phyloP scores from a whole-genome alignment of 2,329 filamentous ascomycete species.

The Fusarium ambrosium region DNA sequence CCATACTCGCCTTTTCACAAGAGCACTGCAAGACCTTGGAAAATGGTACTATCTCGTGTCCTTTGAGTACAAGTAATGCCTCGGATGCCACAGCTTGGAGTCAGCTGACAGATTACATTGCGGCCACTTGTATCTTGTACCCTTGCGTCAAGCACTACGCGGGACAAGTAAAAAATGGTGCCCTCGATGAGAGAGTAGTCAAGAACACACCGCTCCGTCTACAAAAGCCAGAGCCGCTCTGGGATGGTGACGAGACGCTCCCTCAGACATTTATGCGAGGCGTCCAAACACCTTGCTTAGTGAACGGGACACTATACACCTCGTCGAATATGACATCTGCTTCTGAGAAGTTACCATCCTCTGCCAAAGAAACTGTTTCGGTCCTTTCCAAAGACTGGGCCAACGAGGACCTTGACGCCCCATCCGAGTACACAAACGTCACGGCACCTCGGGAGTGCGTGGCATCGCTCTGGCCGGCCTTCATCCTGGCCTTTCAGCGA shows the following conservation, averaged over 20 bases:
- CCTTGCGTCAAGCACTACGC: conserved; percentile 17
- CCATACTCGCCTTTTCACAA: conserved; percentile 9
- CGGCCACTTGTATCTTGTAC: conserved; percentile 12
- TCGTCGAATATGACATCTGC: conserved; percentile 3
- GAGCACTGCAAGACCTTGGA: conserved; percentile 3
- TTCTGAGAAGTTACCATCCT: background rate
- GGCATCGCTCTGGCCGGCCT: background rate
- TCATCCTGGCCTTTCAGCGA: background rate
- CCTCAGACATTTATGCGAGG: background rate
- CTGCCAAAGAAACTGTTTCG: background rate
- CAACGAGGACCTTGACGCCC: background rate
- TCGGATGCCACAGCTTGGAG: background rate
- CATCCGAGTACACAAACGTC: conserved; percentile 8
- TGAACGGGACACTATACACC: conserved; percentile 15
- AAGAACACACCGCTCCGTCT: conserved; percentile 4
- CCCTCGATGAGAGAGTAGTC: background rate
- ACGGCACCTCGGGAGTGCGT: conserved; percentile 17
- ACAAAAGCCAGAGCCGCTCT: background rate
- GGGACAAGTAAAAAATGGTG: background rate
- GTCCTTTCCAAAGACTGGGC: conserved; percentile 2
- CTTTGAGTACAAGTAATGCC: background rate
- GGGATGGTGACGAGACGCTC: background rate
- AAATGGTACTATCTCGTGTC: conserved; percentile 5
- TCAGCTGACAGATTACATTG: conserved; percentile 6
- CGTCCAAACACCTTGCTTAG: conserved; percentile 4